Evolutionary conservation across 2,329 filamentous ascomycete species (phyloP), one percentile per base, ranked within the genome.

Genomic region (Colletotrichum ledebouriae): DNA sequence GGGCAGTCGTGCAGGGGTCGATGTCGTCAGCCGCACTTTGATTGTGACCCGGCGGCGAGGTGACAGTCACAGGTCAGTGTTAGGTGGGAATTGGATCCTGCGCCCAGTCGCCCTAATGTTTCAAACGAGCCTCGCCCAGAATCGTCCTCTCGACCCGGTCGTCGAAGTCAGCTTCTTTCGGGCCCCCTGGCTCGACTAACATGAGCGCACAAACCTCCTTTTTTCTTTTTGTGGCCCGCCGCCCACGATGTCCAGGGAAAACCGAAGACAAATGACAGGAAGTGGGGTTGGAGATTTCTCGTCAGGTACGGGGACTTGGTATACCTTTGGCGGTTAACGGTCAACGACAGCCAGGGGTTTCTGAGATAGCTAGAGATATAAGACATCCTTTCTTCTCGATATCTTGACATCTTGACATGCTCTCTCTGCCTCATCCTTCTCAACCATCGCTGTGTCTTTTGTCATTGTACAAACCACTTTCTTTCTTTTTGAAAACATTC

Each of bases 401-500:
- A 9, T 6, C 5, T 9, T 25, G 25, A 25, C 29, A 9, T 6
- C 5, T 9, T 25, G 25, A 25, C 4, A 1, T 3, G n/a, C 1
- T 13, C 9, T 50, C 9, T 44, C 42, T 17, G 17, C 0, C 42
- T 52, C 41, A 22, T 68, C 66, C 13, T 65, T 56, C 49, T 66
- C 62, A 56, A 66, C 34, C 62, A 65, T 66, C 55, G 29, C 53
- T 53, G 63, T 65, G 66, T 69, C 61, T 69, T 44, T 41, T 57
- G 61, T 66, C 66, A 34, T 66, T 44, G 56, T 65, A 66, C 61
- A 60, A 57, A 69, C 66, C 61, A 66, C 56, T 52, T 56, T 69
- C 65, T 29, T 67, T 67, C 55, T 68, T 67, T 61, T 65, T 39
- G 9, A 50, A 59, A 47, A 20, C 49, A 37, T 41, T 60, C 41